A percentile compares a stretch with the other conserved stretches of the same genome.
These are phyloP conservation scores for Besnoitia besnoiti DNA, from an alignment of 169 alveolate species.

Conservation along the genomic window DNA sequence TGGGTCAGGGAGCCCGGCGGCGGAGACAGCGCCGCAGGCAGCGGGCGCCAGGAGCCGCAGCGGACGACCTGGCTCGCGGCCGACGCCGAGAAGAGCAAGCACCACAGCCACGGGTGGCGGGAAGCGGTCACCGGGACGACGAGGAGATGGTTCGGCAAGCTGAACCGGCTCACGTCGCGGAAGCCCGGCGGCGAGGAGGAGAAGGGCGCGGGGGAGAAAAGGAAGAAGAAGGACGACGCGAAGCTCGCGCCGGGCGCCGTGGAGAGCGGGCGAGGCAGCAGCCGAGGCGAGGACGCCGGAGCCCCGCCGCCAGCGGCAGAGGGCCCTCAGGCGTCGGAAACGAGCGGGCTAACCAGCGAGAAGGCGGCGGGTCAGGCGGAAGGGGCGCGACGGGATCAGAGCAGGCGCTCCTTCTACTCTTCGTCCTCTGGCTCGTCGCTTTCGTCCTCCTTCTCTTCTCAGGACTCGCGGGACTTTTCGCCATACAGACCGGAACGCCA, in stretches of 20 bases:
- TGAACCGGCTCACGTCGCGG: neutral
- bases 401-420: neutral
- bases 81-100: neutral
- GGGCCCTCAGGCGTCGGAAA: neutral
- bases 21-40: neutral
- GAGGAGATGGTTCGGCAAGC: conserved; percentile 1
- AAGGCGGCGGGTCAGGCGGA: neutral
- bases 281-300: neutral
- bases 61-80: neutral
- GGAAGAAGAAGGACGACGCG: neutral
- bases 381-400: neutral
- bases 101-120: neutral
- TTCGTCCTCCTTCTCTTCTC: neutral
- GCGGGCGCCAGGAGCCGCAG: neutral
- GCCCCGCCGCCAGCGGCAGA: neutral
- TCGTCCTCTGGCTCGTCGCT: neutral
- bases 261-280: neutral
- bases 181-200: neutral
- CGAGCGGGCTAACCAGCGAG: neutral
- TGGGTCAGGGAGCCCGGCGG: neutral
- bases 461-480: neutral
- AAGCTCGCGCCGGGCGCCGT: neutral
- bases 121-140: conserved; percentile 28
- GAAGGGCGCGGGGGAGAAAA: neutral
- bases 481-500: neutral